phyloP scores from a whole-genome alignment of 2,329 filamentous ascomycete genomes.

The Zopfia rhizophila region DNA sequence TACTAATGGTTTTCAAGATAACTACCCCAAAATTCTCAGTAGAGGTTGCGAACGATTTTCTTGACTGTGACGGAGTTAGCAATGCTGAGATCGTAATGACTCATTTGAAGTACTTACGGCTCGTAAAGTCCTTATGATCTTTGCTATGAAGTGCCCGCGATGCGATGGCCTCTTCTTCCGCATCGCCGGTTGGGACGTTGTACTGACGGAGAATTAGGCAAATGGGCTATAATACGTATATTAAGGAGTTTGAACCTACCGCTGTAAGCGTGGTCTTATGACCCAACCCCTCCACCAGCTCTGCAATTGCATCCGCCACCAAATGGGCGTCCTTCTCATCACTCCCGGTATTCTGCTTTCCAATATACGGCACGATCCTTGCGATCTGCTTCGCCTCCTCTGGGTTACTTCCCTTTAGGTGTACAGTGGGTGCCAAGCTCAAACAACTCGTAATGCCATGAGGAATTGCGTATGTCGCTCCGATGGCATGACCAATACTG shows the following conservation, averaged over 20 bases:
- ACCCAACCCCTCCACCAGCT: conserved; percentile 58
- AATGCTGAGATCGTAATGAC: conserved; percentile 13
- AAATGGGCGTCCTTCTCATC: conserved; percentile 56
- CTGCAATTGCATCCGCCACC: conserved; percentile 58
- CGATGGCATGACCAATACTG: conserved; percentile 63
- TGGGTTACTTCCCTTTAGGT: conserved; percentile 60
- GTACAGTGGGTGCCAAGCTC: conserved; percentile 64
- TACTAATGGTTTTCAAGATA: too few relatives aligned
- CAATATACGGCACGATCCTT: conserved; percentile 58
- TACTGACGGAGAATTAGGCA: conserved; percentile 38
- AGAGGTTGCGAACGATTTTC: conserved; percentile 44
- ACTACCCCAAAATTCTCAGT: conserved; percentile 28
- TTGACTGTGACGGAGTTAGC: conserved; percentile 36
- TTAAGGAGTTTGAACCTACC: conserved; percentile 29
- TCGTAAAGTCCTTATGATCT: conserved; percentile 49
- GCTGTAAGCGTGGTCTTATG: conserved; percentile 49
- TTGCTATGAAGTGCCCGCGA: conserved; percentile 47
- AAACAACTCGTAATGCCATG: conserved; percentile 67
- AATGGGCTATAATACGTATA: background rate
- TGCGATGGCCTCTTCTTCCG: conserved; percentile 49
- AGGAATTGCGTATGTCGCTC: conserved; percentile 65
- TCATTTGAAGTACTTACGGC: conserved; percentile 32
- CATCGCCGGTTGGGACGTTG: conserved; percentile 46
- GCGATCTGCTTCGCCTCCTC: conserved; percentile 61
- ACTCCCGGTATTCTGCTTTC: conserved; percentile 53